Evolutionary conservation across 805 yeast genomes (phyloP), one percentile per base, ranked within the genome.

Genomic region (Jamesozyma gamospora): DNA sequence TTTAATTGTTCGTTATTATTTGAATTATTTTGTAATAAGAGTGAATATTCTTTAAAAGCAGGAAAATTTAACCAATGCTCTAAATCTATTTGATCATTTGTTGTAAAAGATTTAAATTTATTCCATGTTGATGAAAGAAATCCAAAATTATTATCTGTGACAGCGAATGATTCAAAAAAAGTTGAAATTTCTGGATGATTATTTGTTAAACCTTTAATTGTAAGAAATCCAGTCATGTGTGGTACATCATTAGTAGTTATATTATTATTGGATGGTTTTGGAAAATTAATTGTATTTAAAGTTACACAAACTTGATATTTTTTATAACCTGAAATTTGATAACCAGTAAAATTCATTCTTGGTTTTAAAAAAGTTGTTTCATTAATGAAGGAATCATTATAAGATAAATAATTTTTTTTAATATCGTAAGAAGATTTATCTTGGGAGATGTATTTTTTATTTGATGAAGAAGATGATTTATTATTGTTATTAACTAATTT

Each of bases 111-210:
- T 16, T 42, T 27, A 34, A 43, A 29, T 1, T 27, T 64, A 63
- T 48, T 37, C 58, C 60, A 54, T 27, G 48, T 43, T 6, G 56
- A 49, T 15, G 63, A 55, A 33, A 56, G 31, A 17, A 58, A 56
- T n/a, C 60, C 60, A 19, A 44, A 44, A 4, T 37, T 35, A 12
- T 31, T 31, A 14, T 43, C 40, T 4, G 57, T 57, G 10, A 56
- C 60, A 1, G 59, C 56, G 39, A 41, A 56, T 7, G 54, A 80
- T 49, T 74, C 78, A 63, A 82, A 82, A 54, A 74, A 81, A 1
- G 92, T 82, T n/a, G 79, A 71, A 44, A 82, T 79, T 49, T 77
- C 76, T 2, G 87, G 85, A 49, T 78, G 71, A 21, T 74, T 65
- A 38, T 70, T 74, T 0, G 90, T 81, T 30, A 82, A 63, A 2